Base-by-base conservation (phyloP, 2,329 filamentous ascomycete species). In the Verticillium tricorpus region DNA sequence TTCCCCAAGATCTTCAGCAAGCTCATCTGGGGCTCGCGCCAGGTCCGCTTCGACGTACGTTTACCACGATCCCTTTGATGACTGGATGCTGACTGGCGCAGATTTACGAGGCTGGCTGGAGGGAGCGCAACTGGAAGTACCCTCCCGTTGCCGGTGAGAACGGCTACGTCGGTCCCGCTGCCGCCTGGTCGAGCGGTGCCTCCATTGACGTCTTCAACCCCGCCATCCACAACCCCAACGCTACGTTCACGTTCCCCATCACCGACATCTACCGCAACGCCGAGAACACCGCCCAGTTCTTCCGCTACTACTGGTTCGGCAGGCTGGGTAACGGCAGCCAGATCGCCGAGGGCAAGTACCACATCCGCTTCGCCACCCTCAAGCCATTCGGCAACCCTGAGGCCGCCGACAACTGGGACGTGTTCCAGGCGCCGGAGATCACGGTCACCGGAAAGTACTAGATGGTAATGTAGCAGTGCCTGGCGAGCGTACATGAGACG, bases 281-380 rank as follows among this genome's bases (percentile, higher is more conserved):
- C 9, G 63, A 57, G 54, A 55, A 45, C 9, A 59, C 52, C 2
- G n/a, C 61, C 17, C 32, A 56, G n/a, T 62, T 61, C 34, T 12
- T 61, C 32, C 64, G 60, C 52, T 71, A 67, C 60, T 79, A 74
- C 72, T 80, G 77, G 77, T 77, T 79, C 31, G 77, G 77, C 8
- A 76, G 76, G 62, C 72, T 79, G 15, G 74, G 76, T n/a, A 77
- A 79, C 62, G 77, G 77, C 4, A 74, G 74, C 2, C 72, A 73
- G 60, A 78, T 80, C 57, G 68, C 69, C 6, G 72, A 76, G 3
- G 77, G 77, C 1, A 74, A 74, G 39, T 80, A 80, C 62, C 31
- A 52, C 40, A 75, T 79, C 68, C 76, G 77, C 11, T 76, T 79
- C 56, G 77, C 77, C 5, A 76, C 76, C 0, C 65, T 80, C 17